Conservation (phyloP, 768 basidiomycete species). For the Russula lepida region DNA sequence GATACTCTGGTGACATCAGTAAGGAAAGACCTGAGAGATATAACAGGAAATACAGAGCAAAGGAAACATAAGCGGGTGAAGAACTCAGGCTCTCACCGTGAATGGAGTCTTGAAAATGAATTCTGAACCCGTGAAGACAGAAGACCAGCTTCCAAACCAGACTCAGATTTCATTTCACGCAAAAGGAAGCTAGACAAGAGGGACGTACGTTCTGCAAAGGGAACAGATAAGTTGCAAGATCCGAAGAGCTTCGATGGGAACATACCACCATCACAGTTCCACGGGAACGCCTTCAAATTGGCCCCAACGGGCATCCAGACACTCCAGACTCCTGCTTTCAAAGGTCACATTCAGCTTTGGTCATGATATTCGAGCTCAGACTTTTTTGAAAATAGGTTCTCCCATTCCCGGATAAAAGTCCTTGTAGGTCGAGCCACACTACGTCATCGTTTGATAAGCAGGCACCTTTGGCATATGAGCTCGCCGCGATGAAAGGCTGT, state of each 20-base stretch:
- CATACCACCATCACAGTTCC: not conserved
- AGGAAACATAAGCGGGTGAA: not conserved
- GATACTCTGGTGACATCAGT: no score
- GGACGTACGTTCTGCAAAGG: not conserved
- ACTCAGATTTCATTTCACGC: not conserved
- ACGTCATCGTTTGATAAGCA: conserved; percentile 16
- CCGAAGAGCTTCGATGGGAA: not conserved
- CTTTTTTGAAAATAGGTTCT: not conserved
- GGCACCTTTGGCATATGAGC: not conserved
- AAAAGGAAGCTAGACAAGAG: not conserved
- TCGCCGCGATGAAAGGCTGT: not conserved
- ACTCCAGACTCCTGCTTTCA: not conserved
- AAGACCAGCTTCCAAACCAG: not conserved
- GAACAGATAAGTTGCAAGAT: not conserved
- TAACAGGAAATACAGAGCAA: not conserved
- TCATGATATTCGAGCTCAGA: not conserved
- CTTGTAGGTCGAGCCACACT: conserved; percentile 4
- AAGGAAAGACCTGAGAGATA: not conserved
- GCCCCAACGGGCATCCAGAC: not conserved
- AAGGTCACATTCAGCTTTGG: conserved; percentile 1
- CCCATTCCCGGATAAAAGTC: not conserved
- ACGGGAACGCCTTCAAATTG: not conserved
- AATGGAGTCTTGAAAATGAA: not conserved
- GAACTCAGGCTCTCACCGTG: not conserved
- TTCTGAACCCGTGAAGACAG: not conserved